These are phyloP conservation scores for Juncus effusus DNA, from an alignment of 176 grass and related monocot species.

Conservation along the genomic window DNA sequence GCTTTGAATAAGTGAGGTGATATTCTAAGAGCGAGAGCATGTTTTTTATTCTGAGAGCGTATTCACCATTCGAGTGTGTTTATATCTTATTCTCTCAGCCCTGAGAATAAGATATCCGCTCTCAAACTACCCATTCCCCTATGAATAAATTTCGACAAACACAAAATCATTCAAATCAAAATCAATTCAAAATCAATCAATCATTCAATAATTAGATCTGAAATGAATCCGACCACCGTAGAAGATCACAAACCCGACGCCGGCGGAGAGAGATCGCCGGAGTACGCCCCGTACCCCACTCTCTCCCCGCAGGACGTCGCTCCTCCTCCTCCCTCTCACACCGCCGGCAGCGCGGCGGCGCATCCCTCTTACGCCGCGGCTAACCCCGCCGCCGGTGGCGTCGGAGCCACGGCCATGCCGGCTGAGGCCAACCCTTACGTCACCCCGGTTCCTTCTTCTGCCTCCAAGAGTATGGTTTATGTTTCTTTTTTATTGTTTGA, in stretches of 20 bases:
- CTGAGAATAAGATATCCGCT: no score
- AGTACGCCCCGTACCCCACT: conserved; percentile 25
- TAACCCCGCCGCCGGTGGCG: conserved; percentile 51
- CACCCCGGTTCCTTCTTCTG: conserved; percentile 33
- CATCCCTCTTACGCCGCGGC: conserved; percentile 30
- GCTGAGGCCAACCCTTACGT: conserved; percentile 68
- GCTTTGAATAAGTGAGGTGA: background rate
- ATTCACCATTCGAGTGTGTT: no score
- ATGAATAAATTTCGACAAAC: background rate
- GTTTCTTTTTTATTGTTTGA: no score
- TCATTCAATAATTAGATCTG: background rate
- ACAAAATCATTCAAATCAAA: conserved; percentile 27
- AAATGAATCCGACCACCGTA: conserved; percentile 45
- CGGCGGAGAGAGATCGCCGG: conserved; percentile 19
- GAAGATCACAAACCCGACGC: conserved; percentile 21
- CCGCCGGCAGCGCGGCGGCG: conserved; percentile 17
- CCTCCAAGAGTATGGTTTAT: conserved; percentile 50
- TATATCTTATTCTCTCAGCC: no score
- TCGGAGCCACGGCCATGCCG: conserved; percentile 50
- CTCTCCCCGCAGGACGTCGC: conserved; percentile 3
- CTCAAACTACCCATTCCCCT: no score
- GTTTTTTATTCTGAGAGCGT: no score
- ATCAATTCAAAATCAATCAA: conserved; percentile 20
- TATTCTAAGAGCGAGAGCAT: no score
- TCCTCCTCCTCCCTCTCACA: conserved; percentile 22